Evolutionary conservation across 176 grass and related monocot genomes (phyloP).

Genomic region (Guadua angustifolia): DNA sequence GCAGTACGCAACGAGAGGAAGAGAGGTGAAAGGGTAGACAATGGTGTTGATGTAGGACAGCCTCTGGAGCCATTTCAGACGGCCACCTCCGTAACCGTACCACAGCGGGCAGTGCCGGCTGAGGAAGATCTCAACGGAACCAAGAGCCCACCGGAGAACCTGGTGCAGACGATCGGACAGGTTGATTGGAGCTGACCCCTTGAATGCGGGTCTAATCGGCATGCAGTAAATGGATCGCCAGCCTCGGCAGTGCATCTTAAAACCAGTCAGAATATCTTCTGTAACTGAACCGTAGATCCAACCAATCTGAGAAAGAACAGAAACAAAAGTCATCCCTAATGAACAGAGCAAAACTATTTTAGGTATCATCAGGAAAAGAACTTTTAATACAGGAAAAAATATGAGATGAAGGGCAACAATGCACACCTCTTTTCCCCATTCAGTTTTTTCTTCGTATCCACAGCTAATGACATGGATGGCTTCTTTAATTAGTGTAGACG

Average conservation of each 20-base stretch:
- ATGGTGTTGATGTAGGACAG: slow-evolving; percentile 97
- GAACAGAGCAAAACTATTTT: slow-evolving; percentile 20
- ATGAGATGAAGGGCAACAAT: not conserved
- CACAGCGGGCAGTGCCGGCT: slow-evolving; percentile 91
- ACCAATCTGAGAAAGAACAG: slow-evolving; percentile 59
- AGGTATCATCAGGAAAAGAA: slow-evolving; percentile 14
- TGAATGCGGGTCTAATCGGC: slow-evolving; percentile 88
- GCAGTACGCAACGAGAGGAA: slow-evolving; percentile 89
- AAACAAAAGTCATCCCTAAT: slow-evolving; percentile 26
- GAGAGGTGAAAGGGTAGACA: slow-evolving; percentile 89
- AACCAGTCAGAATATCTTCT: slow-evolving; percentile 87
- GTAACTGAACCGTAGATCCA: slow-evolving; percentile 99
- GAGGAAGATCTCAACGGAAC: slow-evolving; percentile 90
- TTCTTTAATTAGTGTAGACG: slow-evolving; percentile 90
- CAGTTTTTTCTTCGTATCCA: slow-evolving; percentile 98
- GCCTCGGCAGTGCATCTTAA: slow-evolving; percentile 98
- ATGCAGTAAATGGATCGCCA: slow-evolving; percentile 99
- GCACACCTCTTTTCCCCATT: slow-evolving; percentile 97
- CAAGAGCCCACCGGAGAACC: slow-evolving; percentile 96
- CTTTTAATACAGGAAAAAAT: not conserved
- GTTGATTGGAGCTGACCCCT: slow-evolving; percentile 95
- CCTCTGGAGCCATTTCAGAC: slow-evolving; percentile 94
- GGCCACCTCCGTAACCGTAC: slow-evolving; percentile 82
- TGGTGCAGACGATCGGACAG: slow-evolving; percentile 95
- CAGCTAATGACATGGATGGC: slow-evolving; percentile 97